Conservation (phyloP, 305 asterid genomes). For the Fraxinus sp. region DNA sequence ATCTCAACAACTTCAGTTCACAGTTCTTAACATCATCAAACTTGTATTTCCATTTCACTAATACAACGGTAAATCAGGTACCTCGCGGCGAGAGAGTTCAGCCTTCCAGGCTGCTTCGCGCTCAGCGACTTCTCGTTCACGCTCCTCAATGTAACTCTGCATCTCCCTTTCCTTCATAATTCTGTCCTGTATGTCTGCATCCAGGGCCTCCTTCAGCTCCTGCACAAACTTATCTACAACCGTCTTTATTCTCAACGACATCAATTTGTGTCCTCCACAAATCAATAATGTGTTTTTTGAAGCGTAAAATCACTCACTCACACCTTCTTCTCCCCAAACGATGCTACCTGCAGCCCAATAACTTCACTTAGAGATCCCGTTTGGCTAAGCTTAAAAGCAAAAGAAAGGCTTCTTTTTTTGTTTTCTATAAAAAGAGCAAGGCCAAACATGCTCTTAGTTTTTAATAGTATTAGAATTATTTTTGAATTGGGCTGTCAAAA, state of each 20-base stretch:
- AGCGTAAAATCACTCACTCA: not conserved
- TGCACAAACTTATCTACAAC: slow-evolving; percentile 94
- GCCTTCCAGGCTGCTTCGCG: slow-evolving; percentile 99
- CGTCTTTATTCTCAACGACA: slow-evolving; percentile 90
- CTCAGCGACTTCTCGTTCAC: slow-evolving; percentile 97
- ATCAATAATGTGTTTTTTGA: not conserved
- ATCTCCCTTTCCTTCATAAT: slow-evolving; percentile 97
- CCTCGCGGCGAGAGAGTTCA: slow-evolving; percentile 99
- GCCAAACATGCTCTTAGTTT: not conserved
- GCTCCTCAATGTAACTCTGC: slow-evolving; percentile 97
- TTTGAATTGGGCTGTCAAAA: not conserved
- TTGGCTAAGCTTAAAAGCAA: not conserved
- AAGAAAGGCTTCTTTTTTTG: not conserved
- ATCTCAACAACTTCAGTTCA: not conserved
- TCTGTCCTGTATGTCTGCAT: slow-evolving; percentile 94
- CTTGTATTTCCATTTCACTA: slow-evolving; percentile 4
- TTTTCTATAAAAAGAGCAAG: not conserved
- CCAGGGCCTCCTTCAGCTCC: slow-evolving; percentile 92
- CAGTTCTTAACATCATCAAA: not conserved
- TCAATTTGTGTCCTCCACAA: slow-evolving; percentile 25
- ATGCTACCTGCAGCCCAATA: slow-evolving; percentile 31
- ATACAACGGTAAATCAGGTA: slow-evolving; percentile 21
- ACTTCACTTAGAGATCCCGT: not conserved
- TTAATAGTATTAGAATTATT: not conserved
- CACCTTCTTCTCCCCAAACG: not conserved